These are phyloP conservation scores for Cordyceps farinosa DNA, from an alignment of 2,329 filamentous ascomycete genomes.

Conservation along the genomic window DNA sequence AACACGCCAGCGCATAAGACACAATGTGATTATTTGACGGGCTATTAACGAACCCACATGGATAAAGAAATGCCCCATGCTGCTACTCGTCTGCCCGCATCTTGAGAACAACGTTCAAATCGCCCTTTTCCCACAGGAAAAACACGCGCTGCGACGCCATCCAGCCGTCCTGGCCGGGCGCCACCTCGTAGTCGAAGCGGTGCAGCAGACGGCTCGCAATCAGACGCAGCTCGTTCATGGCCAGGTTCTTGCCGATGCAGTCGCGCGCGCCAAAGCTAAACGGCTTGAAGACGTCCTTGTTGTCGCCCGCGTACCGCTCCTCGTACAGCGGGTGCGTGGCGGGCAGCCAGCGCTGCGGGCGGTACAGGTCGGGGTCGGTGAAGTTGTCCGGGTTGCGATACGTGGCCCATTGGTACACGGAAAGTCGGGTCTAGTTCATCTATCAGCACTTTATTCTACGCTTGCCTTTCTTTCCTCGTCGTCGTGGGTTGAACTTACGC, in stretches of 20 bases:
- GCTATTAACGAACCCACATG: too few species aligned
- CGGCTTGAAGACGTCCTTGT: slow-evolving; percentile 33
- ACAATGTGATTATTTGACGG: too few species aligned
- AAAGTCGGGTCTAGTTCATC: slow-evolving; percentile 23
- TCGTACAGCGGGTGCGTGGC: slow-evolving; percentile 30
- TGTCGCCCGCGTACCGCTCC: slow-evolving; percentile 38
- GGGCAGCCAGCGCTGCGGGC: slow-evolving; percentile 44
- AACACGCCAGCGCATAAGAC: too few species aligned
- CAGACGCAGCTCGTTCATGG: slow-evolving; percentile 42
- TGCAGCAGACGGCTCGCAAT: slow-evolving; percentile 43
- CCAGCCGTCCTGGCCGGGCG: slow-evolving; percentile 22
- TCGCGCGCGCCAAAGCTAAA: slow-evolving; percentile 39
- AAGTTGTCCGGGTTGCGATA: slow-evolving; percentile 44
- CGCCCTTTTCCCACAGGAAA: slow-evolving; percentile 22
- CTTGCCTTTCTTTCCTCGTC: not conserved
- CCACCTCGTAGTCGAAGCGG: slow-evolving; percentile 42
- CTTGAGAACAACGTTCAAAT: slow-evolving; percentile 17
- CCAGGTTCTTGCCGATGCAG: slow-evolving; percentile 40
- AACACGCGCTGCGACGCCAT: slow-evolving; percentile 21
- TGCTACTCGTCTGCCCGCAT: too few species aligned
- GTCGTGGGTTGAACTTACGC: slow-evolving; percentile 26
- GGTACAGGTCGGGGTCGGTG: slow-evolving; percentile 41
- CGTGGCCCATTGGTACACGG: slow-evolving; percentile 43
- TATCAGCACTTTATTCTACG: not conserved
- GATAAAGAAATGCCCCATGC: too few species aligned